Conservation (phyloP, 345 rosid species). For the Trapa incisa region DNA sequence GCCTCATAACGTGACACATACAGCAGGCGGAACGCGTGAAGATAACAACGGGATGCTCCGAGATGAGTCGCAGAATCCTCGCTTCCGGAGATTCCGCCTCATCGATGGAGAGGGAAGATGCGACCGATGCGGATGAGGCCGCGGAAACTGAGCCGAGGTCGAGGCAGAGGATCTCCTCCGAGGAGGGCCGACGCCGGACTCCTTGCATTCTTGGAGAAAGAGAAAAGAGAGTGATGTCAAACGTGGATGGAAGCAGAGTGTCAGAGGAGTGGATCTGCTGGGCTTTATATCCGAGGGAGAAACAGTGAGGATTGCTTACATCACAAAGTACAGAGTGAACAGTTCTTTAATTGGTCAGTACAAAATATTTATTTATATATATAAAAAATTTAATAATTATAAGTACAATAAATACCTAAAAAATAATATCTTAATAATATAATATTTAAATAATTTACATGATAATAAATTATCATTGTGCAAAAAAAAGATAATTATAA, state of each 20-base stretch:
- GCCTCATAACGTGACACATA: conserved; percentile 95
- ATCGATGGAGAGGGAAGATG: conserved; percentile 60
- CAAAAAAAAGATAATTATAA: too few species aligned
- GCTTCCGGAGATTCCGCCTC: conserved; percentile 59
- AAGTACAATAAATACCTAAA: too few species aligned
- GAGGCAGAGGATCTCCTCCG: conserved; percentile 32
- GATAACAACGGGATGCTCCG: conserved; percentile 85
- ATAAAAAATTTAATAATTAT: too few species aligned
- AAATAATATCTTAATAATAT: too few species aligned
- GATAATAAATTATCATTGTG: too few species aligned
- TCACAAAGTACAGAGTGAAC: conserved; percentile 28
- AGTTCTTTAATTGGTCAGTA: not conserved
- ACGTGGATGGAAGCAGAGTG: conserved; percentile 7
- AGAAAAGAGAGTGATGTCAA: conserved; percentile 12
- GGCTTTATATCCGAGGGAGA: conserved; percentile 20
- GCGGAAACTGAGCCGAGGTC: conserved; percentile 23
- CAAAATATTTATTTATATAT: too few species aligned
- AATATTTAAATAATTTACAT: too few species aligned
- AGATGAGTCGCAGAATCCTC: conserved; percentile 62
- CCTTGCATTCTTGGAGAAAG: conserved; percentile 53
- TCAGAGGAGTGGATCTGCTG: conserved; percentile 10
- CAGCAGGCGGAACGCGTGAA: conserved; percentile 82
- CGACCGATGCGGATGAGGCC: conserved; percentile 11
- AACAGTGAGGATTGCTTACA: conserved; percentile 32
- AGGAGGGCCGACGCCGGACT: conserved; percentile 28